Evolutionary conservation across 1,139 yeast genomes (phyloP), one percentile per base, ranked within the genome.

Genomic region (Petasospora fabianii): DNA sequence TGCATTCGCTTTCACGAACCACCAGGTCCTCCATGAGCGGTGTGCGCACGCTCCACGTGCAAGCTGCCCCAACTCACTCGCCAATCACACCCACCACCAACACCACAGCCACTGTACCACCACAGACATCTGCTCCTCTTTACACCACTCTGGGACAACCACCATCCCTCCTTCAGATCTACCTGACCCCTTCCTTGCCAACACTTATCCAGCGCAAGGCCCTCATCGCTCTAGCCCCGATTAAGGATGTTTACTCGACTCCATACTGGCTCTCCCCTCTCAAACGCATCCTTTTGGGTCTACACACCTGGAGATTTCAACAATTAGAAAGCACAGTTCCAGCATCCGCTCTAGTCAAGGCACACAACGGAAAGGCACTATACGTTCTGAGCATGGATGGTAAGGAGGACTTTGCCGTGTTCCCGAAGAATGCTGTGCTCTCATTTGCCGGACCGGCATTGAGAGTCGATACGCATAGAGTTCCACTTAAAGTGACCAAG

Each of bases 121-220:
- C 41, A 22, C 39, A 28, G 11, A 34, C 29, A 13, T n/a, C 35
- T 3, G 28, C 18, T 3, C 49, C 49, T 3, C 30, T 41, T 9
- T 47, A 41, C 42, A 36, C 35, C 6, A 32, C 54, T 2, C 16
- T 50, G 32, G 54, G 54, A 17, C 46, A 43, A 10, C 54, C 54
- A 12, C 47, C 56, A 7, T 31, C 49, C 1, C 34, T 52, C 2
- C 44, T 50, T 6, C 62, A 43, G 24, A 55, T 76, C 11, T 61
- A 66, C 3, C 55, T 74, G n/a, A 79, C 81, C 1, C 78, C 84
- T 3, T 77, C 84, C 0, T 64, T 75, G 1, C 82, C 84, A 0
- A 58, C 76, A 3, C 63, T 64, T 44, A 56, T 76, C 16, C 66
- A 70, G 36, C 61, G 68, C 28, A 75, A 77, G 3, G 64, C 80